A percentile compares a stretch with the other conserved stretches of the same genome.
Evolutionary conservation across 2,329 filamentous ascomycete species (phyloP).

Genomic region (Trematosphaeria pertusa): DNA sequence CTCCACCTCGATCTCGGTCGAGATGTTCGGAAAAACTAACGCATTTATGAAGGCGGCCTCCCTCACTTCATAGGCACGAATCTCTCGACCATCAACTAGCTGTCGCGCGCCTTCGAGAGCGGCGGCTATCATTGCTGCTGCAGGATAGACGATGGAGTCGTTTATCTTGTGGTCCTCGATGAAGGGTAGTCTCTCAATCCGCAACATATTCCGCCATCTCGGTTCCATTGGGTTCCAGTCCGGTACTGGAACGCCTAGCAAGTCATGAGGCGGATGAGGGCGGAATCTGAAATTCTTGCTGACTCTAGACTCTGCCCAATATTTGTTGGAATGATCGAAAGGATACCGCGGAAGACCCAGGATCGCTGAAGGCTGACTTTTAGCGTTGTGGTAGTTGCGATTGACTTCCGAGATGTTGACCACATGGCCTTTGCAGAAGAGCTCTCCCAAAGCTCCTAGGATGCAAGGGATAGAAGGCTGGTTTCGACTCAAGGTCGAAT

Average conservation of each 20-base stretch:
- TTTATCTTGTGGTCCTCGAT: conserved; percentile 11
- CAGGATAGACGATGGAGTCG: conserved; percentile 28
- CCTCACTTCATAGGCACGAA: conserved; percentile 27
- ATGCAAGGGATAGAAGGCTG: conserved; percentile 16
- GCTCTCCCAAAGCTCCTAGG: conserved; percentile 18
- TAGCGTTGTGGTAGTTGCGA: no score
- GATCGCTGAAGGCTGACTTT: conserved; percentile 2
- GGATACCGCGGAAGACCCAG: conserved; percentile 29
- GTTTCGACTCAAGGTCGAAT: conserved; percentile 14
- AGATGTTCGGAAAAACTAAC: neutral
- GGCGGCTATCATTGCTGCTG: conserved; percentile 30
- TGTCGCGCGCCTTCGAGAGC: conserved; percentile 29
- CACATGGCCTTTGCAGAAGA: conserved; percentile 13
- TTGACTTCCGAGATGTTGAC: no score
- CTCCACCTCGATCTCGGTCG: neutral
- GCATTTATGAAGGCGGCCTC: conserved; percentile 10
- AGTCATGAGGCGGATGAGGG: conserved; percentile 8
- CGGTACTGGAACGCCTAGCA: conserved; percentile 26
- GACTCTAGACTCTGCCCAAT: conserved; percentile 25
- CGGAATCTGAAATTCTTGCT: conserved; percentile 21
- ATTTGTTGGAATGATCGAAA: conserved; percentile 29
- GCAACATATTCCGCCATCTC: conserved; percentile 13
- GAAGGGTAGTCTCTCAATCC: conserved; percentile 18
- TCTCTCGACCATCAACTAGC: conserved; percentile 24
- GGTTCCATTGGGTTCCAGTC: conserved; percentile 18